phyloP scores from a whole-genome alignment of 495 filamentous ascomycete species.

The Neurospora cerealis region DNA sequence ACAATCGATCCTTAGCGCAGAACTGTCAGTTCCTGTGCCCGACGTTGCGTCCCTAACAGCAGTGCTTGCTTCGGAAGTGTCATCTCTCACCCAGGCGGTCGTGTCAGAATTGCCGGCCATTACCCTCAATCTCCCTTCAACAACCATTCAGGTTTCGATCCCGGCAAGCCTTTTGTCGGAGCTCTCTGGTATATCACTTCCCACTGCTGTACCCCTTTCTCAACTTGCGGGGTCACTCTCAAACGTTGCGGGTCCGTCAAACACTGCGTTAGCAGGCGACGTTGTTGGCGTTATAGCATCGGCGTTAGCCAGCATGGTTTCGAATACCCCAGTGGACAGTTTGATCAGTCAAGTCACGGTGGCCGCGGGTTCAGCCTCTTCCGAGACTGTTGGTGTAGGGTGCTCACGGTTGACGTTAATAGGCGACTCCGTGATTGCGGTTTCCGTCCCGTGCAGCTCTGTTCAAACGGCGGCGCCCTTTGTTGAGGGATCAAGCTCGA shows the following conservation, averaged over 20 bases:
- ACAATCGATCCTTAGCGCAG: conserved; percentile 6
- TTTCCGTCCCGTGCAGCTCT: conserved; percentile 5
- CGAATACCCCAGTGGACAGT: conserved; percentile 1
- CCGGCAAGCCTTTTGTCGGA: conserved; percentile 1
- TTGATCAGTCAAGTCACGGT: conserved; percentile 4
- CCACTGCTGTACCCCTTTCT: conserved; percentile 1
- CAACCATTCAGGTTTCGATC: conserved; percentile 4
- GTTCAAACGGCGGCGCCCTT: background rate
- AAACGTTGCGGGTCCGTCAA: conserved; percentile 1
- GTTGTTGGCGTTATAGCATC: conserved; percentile 7
- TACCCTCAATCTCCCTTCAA: conserved; percentile 3
- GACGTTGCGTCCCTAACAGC: conserved; percentile 1
- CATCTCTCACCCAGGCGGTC: background rate
- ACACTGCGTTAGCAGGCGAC: conserved; percentile 3
- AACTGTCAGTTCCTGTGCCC: background rate
- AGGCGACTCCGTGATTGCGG: conserved; percentile 2
- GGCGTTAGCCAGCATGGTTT: conserved; percentile 5
- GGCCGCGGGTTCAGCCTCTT: background rate
- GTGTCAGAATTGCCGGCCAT: conserved; percentile 6
- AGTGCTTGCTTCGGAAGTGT: conserved; percentile 1
- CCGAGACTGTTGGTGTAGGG: background rate
- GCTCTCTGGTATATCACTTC: conserved; percentile 5
- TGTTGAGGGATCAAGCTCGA: background rate
- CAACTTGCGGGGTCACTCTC: conserved; percentile 5
- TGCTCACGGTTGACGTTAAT: conserved; percentile 8